Evolutionary conservation across 345 rosid species (phyloP).

Genomic region (Adansonia digitata): DNA sequence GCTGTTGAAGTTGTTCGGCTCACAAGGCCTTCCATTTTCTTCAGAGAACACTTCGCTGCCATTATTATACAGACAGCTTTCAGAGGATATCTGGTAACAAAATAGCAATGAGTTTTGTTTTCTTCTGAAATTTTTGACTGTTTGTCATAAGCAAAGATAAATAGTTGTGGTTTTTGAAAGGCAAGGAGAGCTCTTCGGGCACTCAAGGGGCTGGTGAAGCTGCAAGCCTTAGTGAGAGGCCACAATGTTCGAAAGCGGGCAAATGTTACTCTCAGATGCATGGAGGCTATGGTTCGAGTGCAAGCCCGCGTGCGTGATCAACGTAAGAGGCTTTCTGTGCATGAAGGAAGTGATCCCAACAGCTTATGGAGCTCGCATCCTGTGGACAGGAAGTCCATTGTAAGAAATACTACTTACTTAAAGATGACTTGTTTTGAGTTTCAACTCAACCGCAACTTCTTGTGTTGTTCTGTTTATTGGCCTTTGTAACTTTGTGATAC

Average conservation of each 20-base stretch:
- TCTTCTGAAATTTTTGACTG: too few relatives aligned
- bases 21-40: conserved; percentile 37
- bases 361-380: conserved; percentile 20
- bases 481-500: neutral
- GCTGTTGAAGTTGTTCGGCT: conserved; percentile 52
- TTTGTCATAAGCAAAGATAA: neutral
- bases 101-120: neutral
- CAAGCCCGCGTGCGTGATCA: conserved; percentile 66
- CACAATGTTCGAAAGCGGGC: conserved; percentile 73
- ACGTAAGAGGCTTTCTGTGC: conserved; percentile 35
- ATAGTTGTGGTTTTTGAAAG: conserved; percentile 33
- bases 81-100: conserved; percentile 71
- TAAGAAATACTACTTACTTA: conserved; percentile 8
- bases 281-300: conserved; percentile 67
- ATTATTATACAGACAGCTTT: conserved; percentile 63
- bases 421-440: neutral
- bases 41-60: conserved; percentile 59
- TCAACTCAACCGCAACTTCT: neutral
- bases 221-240: conserved; percentile 93
- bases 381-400: conserved; percentile 19
- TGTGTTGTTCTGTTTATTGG: neutral
- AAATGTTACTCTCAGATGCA: conserved; percentile 50
- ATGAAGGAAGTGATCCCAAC: conserved; percentile 32
- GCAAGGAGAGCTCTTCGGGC: conserved; percentile 78
- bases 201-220: conserved; percentile 69